Conservation (phyloP, 345 rosid genomes). For the Lepidium sativum region DNA sequence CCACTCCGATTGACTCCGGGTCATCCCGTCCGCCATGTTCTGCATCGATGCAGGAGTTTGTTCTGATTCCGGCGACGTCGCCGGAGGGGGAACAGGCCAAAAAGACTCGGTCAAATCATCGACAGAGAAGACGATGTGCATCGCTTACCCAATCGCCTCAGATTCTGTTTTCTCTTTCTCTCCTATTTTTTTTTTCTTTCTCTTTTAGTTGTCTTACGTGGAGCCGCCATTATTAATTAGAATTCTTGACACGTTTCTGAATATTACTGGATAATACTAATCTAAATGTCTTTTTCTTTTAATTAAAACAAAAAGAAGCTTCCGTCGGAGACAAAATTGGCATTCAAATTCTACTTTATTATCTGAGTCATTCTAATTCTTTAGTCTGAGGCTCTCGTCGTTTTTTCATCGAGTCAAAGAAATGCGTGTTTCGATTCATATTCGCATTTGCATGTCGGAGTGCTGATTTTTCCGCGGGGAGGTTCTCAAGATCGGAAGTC, state of each 20-base stretch:
- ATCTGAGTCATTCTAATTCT: too few species aligned
- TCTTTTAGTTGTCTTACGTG: slow-evolving; percentile 19
- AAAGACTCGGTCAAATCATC: slow-evolving; percentile 65
- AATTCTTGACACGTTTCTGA: slow-evolving; percentile 10
- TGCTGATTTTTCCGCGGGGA: too few species aligned
- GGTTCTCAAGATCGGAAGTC: too few species aligned
- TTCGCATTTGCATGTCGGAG: too few species aligned
- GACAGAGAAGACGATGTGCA: slow-evolving; percentile 48
- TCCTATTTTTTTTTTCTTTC: background rate
- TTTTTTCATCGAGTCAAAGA: too few species aligned
- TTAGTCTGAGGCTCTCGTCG: too few species aligned
- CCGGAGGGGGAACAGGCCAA: slow-evolving; percentile 37
- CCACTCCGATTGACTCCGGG: slow-evolving; percentile 68
- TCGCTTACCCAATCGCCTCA: slow-evolving; percentile 31
- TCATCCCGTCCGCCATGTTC: slow-evolving; percentile 31
- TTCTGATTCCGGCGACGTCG: slow-evolving; percentile 8
- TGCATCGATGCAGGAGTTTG: background rate
- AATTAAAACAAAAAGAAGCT: background rate
- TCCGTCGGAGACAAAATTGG: background rate
- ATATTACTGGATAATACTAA: background rate
- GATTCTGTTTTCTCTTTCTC: background rate
- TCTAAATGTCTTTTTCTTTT: background rate
- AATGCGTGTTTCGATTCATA: too few species aligned
- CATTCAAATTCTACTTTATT: background rate
- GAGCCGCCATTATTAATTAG: slow-evolving; percentile 6